These are phyloP conservation scores for Maudiozyma barnettii DNA, from an alignment of 805 yeast genomes.

Conservation along the genomic window DNA sequence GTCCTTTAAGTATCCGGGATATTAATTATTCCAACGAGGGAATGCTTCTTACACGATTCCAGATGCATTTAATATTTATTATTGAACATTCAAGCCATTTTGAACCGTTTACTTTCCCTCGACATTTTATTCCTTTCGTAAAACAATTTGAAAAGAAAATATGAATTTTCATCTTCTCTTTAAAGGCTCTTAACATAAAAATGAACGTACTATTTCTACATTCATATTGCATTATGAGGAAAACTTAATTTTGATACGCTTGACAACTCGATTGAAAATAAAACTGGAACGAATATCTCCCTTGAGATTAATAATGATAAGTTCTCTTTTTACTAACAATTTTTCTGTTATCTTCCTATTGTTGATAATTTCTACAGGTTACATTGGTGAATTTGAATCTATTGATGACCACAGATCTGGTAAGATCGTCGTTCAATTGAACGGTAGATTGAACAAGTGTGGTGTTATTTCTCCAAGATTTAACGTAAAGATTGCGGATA, in stretches of 20 bases:
- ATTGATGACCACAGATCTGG: constrained; percentile 99
- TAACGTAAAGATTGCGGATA: constrained; percentile 88
- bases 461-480: constrained; percentile 99
- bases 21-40: constrained; percentile 36
- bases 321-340: background rate
- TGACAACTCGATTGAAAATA: background rate
- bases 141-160: background rate
- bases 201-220: background rate
- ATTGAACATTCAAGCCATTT: constrained; percentile 12
- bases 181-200: too few species aligned
- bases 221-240: background rate
- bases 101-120: constrained; percentile 61
- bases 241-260: background rate
- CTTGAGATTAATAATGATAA: too few species aligned
- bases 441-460: constrained; percentile 97
- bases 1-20: constrained; percentile 98
- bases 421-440: constrained; percentile 89
- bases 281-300: too few species aligned
- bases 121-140: constrained; percentile 30
- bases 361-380: constrained; percentile 27
- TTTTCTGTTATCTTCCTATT: background rate
- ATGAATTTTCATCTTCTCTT: too few species aligned
- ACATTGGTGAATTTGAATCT: constrained; percentile 97
- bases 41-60: constrained; percentile 60
- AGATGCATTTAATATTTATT: constrained; percentile 14